These are phyloP conservation scores for Camelina hispida DNA, from an alignment of 345 rosid genomes.

Conservation along the genomic window DNA sequence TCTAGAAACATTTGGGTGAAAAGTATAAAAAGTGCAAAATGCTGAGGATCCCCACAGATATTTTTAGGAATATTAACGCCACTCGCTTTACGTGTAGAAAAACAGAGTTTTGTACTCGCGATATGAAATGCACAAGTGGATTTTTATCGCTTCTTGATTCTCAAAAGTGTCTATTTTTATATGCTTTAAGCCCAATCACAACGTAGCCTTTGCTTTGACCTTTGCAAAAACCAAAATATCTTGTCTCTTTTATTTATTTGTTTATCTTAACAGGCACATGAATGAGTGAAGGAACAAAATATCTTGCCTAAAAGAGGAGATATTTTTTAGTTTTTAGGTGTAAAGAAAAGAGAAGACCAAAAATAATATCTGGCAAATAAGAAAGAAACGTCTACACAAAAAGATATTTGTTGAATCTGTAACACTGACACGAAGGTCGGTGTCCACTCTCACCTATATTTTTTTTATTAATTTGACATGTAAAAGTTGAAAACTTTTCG, in stretches of 20 bases:
- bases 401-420: slow-evolving; percentile 26
- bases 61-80: not conserved
- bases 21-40: slow-evolving; percentile 30
- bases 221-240: slow-evolving; percentile 34
- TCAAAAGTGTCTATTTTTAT: slow-evolving; percentile 5
- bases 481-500: not conserved
- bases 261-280: not conserved
- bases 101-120: not conserved
- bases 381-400: slow-evolving; percentile 22
- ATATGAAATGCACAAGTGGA: not conserved
- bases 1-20: slow-evolving; percentile 15
- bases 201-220: slow-evolving; percentile 10
- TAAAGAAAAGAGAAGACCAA: not conserved
- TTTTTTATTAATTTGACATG: not conserved
- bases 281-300: slow-evolving; percentile 11
- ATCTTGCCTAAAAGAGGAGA: slow-evolving; percentile 31
- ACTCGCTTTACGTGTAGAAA: not conserved
- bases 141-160: slow-evolving; percentile 11
- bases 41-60: slow-evolving; percentile 30
- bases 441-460: slow-evolving; percentile 7
- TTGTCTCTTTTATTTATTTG: not conserved
- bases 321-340: slow-evolving; percentile 20
- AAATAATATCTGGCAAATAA: slow-evolving; percentile 30
- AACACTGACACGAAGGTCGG: slow-evolving; percentile 32
- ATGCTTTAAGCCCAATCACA: slow-evolving; percentile 19